Conservation (phyloP, 192 early-diverging fungal genomes). For the Podila horticola region DNA sequence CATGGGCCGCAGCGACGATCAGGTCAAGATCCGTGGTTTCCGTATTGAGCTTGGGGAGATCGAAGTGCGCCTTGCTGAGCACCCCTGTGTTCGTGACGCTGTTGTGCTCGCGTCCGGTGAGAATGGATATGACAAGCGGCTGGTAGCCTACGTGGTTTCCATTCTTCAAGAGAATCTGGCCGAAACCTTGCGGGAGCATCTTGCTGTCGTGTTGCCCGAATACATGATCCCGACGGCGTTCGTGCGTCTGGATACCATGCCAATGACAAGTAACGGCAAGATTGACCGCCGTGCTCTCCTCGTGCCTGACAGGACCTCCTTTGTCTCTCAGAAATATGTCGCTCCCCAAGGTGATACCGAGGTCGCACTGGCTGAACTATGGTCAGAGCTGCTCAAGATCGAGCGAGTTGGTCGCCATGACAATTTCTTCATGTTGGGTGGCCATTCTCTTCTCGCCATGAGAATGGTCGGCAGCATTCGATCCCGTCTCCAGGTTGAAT, state of each 20-base stretch:
- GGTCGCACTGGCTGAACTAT: not conserved
- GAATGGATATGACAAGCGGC: slow-evolving; percentile 59
- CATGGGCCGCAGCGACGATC: slow-evolving; percentile 45
- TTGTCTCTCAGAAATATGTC: not conserved
- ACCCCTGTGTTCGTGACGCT: slow-evolving; percentile 15
- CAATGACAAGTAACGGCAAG: not conserved
- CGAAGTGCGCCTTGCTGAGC: slow-evolving; percentile 12
- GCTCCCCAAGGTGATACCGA: not conserved
- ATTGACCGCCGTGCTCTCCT: not conserved
- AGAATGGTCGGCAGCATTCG: not conserved
- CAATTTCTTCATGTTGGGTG: slow-evolving; percentile 31
- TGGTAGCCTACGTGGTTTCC: slow-evolving; percentile 66
- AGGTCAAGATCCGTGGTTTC: slow-evolving; percentile 52
- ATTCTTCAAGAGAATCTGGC: slow-evolving; percentile 16
- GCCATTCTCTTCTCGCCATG: slow-evolving; percentile 15
- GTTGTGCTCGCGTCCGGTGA: slow-evolving; percentile 24
- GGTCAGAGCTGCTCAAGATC: not conserved
- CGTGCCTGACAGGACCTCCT: not conserved
- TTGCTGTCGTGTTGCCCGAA: not conserved
- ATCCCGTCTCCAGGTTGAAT: not conserved
- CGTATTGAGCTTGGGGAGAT: slow-evolving; percentile 50
- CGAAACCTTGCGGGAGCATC: not conserved
- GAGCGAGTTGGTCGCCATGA: slow-evolving; percentile 9
- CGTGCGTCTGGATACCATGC: not conserved
- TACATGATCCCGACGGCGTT: not conserved